Conservation (phyloP, 805 yeast genomes). For the Pichia eremophila region DNA sequence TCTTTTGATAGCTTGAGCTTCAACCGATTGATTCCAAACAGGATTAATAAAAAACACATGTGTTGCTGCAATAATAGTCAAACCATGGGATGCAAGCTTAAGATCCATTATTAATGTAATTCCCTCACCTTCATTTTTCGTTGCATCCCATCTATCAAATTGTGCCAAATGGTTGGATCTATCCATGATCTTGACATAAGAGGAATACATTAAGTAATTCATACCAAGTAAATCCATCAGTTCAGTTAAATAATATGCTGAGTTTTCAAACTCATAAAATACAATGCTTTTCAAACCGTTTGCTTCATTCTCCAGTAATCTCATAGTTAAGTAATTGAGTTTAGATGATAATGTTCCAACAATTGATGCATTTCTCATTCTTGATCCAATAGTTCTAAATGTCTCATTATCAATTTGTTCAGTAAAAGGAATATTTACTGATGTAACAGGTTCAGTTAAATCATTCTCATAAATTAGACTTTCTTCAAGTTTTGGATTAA, state of each 20-base stretch:
- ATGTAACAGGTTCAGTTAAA: neutral
- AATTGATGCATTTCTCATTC: constrained; percentile 29
- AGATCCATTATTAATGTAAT: constrained; percentile 57
- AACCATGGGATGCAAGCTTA: constrained; percentile 58
- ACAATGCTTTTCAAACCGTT: constrained; percentile 45
- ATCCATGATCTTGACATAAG: constrained; percentile 41
- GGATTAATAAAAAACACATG: constrained; percentile 64
- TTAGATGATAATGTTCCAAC: constrained; percentile 61
- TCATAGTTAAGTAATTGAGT: constrained; percentile 48
- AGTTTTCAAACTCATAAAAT: constrained; percentile 63
- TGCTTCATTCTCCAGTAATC: constrained; percentile 43
- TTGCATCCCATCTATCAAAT: constrained; percentile 34
- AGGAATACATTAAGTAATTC: constrained; percentile 53
- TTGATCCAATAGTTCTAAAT: constrained; percentile 12
- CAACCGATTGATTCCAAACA: constrained; percentile 59
- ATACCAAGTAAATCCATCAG: constrained; percentile 53
- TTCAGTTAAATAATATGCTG: constrained; percentile 60
- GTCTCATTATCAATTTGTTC: neutral
- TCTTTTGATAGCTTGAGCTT: constrained; percentile 70
- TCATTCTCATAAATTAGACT: neutral
- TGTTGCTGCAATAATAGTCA: constrained; percentile 60
- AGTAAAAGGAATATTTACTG: neutral
- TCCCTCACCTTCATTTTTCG: constrained; percentile 35
- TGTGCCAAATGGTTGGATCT: constrained; percentile 44
- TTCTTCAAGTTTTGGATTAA: constrained; percentile 21